A percentile compares a stretch with the other conserved stretches of the same genome.
These are phyloP conservation scores for Cyamopsis tetragonoloba DNA, from an alignment of 306 rosid species.

Conservation along the genomic window DNA sequence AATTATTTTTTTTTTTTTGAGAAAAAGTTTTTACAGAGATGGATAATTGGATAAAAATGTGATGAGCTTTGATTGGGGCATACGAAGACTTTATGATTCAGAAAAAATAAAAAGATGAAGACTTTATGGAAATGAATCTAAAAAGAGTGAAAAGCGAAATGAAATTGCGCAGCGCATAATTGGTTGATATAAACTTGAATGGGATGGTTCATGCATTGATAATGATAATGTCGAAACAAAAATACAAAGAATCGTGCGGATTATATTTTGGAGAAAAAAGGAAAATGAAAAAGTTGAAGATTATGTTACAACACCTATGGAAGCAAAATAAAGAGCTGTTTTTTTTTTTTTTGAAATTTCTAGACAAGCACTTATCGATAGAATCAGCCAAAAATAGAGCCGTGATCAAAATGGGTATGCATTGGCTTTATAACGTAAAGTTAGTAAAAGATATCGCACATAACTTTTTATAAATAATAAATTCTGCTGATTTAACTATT, in stretches of 20 bases:
- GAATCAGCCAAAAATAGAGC: conserved; percentile 41
- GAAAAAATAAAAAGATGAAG: no score
- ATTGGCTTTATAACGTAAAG: conserved; percentile 33
- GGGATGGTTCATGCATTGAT: conserved; percentile 41
- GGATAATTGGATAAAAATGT: background rate
- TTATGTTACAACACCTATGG: conserved; percentile 32
- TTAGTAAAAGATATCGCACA: no score
- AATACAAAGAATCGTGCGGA: conserved; percentile 25
- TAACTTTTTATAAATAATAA: no score
- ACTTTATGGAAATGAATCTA: background rate
- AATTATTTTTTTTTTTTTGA: no score
- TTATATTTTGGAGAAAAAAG: conserved; percentile 25
- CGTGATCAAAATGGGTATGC: conserved; percentile 37
- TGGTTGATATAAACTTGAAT: conserved; percentile 28
- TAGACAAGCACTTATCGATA: conserved; percentile 24
- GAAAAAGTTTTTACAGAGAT: background rate
- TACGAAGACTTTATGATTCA: background rate
- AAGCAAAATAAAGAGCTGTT: conserved; percentile 11
- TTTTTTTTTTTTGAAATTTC: conserved; percentile 17
- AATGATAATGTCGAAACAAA: conserved; percentile 30
- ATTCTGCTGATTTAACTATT: no score
- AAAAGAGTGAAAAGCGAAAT: conserved; percentile 17
- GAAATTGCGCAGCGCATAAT: conserved; percentile 2
- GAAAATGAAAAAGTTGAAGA: conserved; percentile 34
- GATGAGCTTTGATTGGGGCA: background rate